phyloP scores from a whole-genome alignment of 257 asterid genomes.

The Sherardia arvensis region DNA sequence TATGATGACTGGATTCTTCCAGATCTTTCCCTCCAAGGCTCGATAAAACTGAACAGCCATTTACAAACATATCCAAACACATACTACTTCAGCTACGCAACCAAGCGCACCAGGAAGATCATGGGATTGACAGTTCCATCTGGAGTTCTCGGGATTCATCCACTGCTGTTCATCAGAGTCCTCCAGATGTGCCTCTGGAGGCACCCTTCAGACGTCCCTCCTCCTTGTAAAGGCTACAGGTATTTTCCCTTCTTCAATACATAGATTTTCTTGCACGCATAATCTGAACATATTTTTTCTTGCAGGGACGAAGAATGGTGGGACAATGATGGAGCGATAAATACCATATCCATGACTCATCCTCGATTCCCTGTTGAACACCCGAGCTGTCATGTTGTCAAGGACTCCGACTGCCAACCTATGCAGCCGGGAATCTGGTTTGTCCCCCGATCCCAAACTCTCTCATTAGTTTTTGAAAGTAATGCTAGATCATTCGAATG shows the following conservation, averaged over 20 bases:
- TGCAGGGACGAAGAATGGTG: conserved; percentile 97
- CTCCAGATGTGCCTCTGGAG: conserved; percentile 89
- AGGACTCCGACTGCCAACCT: conserved; percentile 84
- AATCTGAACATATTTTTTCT: neutral
- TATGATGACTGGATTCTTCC: conserved; percentile 96
- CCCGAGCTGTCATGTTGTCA: conserved; percentile 47
- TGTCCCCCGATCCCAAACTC: conserved; percentile 14
- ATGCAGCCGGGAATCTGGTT: conserved; percentile 92
- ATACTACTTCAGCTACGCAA: conserved; percentile 92
- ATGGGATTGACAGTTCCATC: conserved; percentile 76
- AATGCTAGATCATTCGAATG: too few relatives aligned
- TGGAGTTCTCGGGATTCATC: conserved; percentile 76
- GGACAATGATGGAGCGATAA: conserved; percentile 98
- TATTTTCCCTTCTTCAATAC: neutral
- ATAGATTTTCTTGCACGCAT: neutral
- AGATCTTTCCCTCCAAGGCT: conserved; percentile 82
- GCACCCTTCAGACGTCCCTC: conserved; percentile 59
- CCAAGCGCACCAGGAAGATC: conserved; percentile 58
- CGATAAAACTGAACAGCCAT: conserved; percentile 51
- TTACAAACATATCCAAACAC: conserved; percentile 68
- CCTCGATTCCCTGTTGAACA: conserved; percentile 92
- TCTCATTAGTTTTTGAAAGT: neutral
- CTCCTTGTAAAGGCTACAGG: conserved; percentile 92
- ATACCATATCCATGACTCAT: conserved; percentile 96
- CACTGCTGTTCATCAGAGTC: conserved; percentile 70